phyloP scores from a whole-genome alignment of 2,329 filamentous ascomycete species.

The Calonectria hongkongensis region DNA sequence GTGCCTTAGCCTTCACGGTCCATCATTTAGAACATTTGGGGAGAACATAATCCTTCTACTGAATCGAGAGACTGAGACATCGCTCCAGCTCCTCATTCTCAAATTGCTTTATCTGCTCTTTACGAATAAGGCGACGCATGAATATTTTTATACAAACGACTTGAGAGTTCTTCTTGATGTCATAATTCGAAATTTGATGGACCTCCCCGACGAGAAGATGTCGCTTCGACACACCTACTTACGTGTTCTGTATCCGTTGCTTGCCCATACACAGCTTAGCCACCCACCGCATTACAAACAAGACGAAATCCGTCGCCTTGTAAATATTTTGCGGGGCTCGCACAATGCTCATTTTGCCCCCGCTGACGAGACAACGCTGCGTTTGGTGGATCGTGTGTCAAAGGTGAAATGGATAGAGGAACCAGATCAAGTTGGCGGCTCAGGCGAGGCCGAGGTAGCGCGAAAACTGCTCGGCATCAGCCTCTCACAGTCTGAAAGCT shows the following conservation, averaged over 20 bases:
- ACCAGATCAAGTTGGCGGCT: conserved; percentile 54
- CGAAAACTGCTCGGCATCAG: conserved; percentile 82
- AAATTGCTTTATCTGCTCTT: conserved; percentile 97
- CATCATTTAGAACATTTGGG: conserved; percentile 92
- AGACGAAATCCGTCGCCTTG: conserved; percentile 85
- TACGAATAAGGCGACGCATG: conserved; percentile 91
- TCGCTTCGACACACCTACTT: conserved; percentile 94
- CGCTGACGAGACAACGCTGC: conserved; percentile 85
- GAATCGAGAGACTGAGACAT: conserved; percentile 96
- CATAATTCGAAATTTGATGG: conserved; percentile 96
- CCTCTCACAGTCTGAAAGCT: conserved; percentile 77
- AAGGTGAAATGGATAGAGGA: conserved; percentile 81
- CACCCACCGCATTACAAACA: conserved; percentile 93
- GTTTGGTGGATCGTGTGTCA: conserved; percentile 84
- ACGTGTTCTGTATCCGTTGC: conserved; percentile 90
- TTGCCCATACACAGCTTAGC: conserved; percentile 93
- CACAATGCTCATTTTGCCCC: conserved; percentile 86
- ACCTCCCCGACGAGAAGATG: conserved; percentile 88
- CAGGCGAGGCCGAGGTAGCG: conserved; percentile 68
- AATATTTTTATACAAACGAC: conserved; percentile 99
- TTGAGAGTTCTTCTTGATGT: conserved; percentile 95
- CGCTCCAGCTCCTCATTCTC: conserved; percentile 94
- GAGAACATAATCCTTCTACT: conserved; percentile 97
- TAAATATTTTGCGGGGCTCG: conserved; percentile 80
- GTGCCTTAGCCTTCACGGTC: conserved; percentile 86